Conservation (phyloP, 148 eudicot species). For the Cornus controversa region DNA sequence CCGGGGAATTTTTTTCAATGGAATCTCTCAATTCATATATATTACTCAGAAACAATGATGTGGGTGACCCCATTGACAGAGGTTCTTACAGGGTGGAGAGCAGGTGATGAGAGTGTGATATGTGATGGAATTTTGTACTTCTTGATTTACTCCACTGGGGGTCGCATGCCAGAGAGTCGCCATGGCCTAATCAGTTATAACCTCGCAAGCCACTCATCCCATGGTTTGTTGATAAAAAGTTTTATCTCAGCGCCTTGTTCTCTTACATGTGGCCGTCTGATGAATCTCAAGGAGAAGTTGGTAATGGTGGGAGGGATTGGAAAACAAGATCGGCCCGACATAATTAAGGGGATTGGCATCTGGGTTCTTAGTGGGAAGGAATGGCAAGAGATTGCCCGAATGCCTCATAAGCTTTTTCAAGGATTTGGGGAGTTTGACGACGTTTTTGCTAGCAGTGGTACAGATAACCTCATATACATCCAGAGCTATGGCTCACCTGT, state of each 20-base stretch:
- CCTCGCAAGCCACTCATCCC: slow-evolving; percentile 40
- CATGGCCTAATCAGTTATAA: slow-evolving; percentile 67
- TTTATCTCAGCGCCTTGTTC: slow-evolving; percentile 72
- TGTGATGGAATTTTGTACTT: slow-evolving; percentile 73
- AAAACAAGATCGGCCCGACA: slow-evolving; percentile 72
- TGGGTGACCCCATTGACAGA: slow-evolving; percentile 66
- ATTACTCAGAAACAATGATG: slow-evolving; percentile 52
- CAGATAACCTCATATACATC: slow-evolving; percentile 66
- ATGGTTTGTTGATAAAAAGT: slow-evolving; percentile 42
- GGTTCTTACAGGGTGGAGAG: slow-evolving; percentile 77
- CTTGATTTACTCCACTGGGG: slow-evolving; percentile 73
- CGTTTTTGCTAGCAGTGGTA: slow-evolving; percentile 95
- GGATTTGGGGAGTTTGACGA: slow-evolving; percentile 96
- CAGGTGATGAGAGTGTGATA: slow-evolving; percentile 81
- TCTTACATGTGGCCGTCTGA: slow-evolving; percentile 86
- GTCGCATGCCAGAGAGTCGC: slow-evolving; percentile 50
- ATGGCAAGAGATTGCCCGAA: slow-evolving; percentile 75
- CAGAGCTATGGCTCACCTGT: slow-evolving; percentile 89
- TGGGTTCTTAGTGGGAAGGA: slow-evolving; percentile 70
- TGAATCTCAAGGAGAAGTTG: slow-evolving; percentile 85
- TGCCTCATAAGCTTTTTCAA: slow-evolving; percentile 88
- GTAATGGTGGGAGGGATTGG: slow-evolving; percentile 96
- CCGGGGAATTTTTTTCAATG: slow-evolving; percentile 67
- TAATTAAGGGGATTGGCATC: slow-evolving; percentile 90
- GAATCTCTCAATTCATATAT: slow-evolving; percentile 78